Conservation (phyloP, 805 yeast genomes). For the Schwanniomyces polymorphus region DNA sequence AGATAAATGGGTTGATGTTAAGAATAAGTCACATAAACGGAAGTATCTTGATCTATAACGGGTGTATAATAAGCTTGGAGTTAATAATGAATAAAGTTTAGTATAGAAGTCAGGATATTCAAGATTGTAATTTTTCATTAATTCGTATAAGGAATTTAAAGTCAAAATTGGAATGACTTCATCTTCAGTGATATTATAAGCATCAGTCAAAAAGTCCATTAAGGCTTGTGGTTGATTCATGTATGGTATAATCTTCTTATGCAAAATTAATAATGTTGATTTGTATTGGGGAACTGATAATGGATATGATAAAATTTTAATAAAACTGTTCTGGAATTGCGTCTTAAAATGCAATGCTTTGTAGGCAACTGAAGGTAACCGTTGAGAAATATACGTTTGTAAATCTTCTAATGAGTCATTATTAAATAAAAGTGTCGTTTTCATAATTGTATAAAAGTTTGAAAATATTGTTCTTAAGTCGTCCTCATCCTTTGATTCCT, state of each 20-base stretch:
- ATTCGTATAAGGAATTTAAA: constrained; percentile 80
- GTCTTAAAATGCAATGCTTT: constrained; percentile 51
- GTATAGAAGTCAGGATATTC: constrained; percentile 90
- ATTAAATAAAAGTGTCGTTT: constrained; percentile 21
- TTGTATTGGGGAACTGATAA: constrained; percentile 61
- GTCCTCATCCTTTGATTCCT: constrained; percentile 12
- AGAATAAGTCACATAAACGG: constrained; percentile 80
- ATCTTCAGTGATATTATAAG: constrained; percentile 55
- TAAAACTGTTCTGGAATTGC: constrained; percentile 71
- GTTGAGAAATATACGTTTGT: constrained; percentile 30
- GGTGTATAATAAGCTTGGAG: constrained; percentile 72
- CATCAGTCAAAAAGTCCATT: constrained; percentile 92
- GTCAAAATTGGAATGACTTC: constrained; percentile 69
- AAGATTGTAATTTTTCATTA: constrained; percentile 77
- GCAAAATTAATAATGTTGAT: constrained; percentile 65
- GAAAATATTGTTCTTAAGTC: constrained; percentile 29
- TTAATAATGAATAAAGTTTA: constrained; percentile 79
- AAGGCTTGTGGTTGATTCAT: constrained; percentile 75
- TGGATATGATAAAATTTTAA: constrained; percentile 52
- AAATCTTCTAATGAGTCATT: constrained; percentile 31
- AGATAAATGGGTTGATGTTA: constrained; percentile 85
- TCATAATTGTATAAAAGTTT: constrained; percentile 41
- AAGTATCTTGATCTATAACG: constrained; percentile 84
- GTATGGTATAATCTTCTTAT: constrained; percentile 81
- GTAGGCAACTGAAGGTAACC: constrained; percentile 35